These are phyloP conservation scores for Arthrobotrys musiformis DNA, from an alignment of 2,329 filamentous ascomycete genomes.

Conservation along the genomic window DNA sequence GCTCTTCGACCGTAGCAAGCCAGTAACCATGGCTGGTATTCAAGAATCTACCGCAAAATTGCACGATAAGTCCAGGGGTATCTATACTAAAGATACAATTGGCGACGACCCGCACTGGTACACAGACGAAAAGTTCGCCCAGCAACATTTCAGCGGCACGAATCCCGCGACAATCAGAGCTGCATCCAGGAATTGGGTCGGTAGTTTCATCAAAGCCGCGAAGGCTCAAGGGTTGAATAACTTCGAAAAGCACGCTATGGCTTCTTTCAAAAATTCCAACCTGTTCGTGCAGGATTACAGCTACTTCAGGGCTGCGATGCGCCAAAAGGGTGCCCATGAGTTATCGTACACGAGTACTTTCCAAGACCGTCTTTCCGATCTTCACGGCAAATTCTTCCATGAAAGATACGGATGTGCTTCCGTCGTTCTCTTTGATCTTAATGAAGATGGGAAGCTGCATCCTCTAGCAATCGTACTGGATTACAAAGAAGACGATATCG, in stretches of 20 bases:
- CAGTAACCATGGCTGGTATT: neutral
- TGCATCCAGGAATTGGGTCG: slow-evolving; percentile 54
- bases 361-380: slow-evolving; percentile 28
- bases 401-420: slow-evolving; percentile 62
- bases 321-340: neutral
- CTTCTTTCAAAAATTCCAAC: slow-evolving; percentile 15
- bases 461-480: slow-evolving; percentile 67
- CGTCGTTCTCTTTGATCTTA: slow-evolving; percentile 65
- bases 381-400: slow-evolving; percentile 50
- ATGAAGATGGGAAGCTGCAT: slow-evolving; percentile 64
- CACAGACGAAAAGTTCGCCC: slow-evolving; percentile 63
- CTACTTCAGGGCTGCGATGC: slow-evolving; percentile 57
- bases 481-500: slow-evolving; percentile 63
- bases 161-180: slow-evolving; percentile 59
- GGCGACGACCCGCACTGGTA: slow-evolving; percentile 57
- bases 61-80: slow-evolving; percentile 57
- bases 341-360: neutral
- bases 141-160: slow-evolving; percentile 63
- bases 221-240: neutral
- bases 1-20: neutral
- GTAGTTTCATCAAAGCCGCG: slow-evolving; percentile 47
- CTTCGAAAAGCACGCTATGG: slow-evolving; percentile 4
- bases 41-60: neutral
- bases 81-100: slow-evolving; percentile 59
- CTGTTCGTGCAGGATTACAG: slow-evolving; percentile 60